phyloP scores from a whole-genome alignment of 208 protist genomes.

The Balamuthia mandrillaris region DNA sequence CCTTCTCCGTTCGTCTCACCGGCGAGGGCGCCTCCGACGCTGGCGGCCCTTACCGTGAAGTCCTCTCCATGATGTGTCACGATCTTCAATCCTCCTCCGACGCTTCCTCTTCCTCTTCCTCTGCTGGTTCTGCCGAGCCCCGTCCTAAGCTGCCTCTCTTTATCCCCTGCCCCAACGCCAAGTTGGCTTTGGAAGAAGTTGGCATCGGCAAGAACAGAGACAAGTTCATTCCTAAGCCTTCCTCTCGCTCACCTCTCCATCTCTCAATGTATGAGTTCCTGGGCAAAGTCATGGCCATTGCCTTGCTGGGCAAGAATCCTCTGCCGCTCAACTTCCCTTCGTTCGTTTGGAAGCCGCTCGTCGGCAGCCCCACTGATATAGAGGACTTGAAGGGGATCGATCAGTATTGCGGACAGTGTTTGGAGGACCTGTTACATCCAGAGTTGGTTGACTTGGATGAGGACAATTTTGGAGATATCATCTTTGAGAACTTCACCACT shows the following conservation, averaged over 20 bases:
- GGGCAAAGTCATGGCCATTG: slow-evolving; percentile 85
- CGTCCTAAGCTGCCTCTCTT: slow-evolving; percentile 44
- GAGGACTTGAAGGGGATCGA: slow-evolving; percentile 27
- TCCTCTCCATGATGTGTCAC: slow-evolving; percentile 26
- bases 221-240: slow-evolving; percentile 55
- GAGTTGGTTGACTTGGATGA: slow-evolving; percentile 16
- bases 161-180: slow-evolving; percentile 47
- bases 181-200: slow-evolving; percentile 30
- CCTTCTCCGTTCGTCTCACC: not conserved
- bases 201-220: slow-evolving; percentile 53
- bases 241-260: slow-evolving; percentile 16
- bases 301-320: slow-evolving; percentile 72
- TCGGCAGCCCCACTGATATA: not conserved
- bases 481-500: slow-evolving; percentile 39
- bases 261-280: slow-evolving; percentile 57
- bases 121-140: too few species aligned
- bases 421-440: slow-evolving; percentile 6
- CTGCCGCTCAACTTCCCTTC: slow-evolving; percentile 63
- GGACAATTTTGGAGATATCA: slow-evolving; percentile 27
- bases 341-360: slow-evolving; percentile 58
- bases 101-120: too few species aligned
- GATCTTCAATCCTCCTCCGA: slow-evolving; percentile 32
- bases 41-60: slow-evolving; percentile 47
- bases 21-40: slow-evolving; percentile 44
- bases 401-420: slow-evolving; percentile 35